Percentiles rank a stretch among this genome's conserved stretches.
phyloP scores from a whole-genome alignment of 2,329 filamentous ascomycete genomes.

The Ophioceras dolichostomum region DNA sequence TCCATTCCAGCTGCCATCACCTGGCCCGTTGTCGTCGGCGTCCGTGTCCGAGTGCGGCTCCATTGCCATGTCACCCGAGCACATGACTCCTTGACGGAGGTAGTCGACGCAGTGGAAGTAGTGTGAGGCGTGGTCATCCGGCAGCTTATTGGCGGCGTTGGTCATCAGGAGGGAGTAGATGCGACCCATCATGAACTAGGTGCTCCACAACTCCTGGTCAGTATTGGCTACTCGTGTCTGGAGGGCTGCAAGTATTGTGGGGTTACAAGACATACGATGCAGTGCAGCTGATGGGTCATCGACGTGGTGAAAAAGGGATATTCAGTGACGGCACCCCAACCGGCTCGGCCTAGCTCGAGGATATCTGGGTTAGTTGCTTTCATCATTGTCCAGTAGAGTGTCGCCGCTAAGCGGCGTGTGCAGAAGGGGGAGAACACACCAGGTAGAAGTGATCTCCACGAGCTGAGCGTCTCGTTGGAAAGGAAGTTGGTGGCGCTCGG shows the following conservation, averaged over 20 bases:
- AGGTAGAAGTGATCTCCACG: constrained; percentile 27
- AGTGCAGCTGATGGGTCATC: constrained; percentile 27
- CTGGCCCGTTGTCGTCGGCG: constrained; percentile 21
- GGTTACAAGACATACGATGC: constrained; percentile 16
- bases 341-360: too few species aligned
- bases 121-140: constrained; percentile 18
- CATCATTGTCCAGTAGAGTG: constrained; percentile 9
- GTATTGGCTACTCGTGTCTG: not conserved
- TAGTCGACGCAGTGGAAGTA: constrained; percentile 30
- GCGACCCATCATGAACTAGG: constrained; percentile 20
- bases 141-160: constrained; percentile 9
- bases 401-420: not conserved
- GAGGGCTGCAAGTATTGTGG: not conserved
- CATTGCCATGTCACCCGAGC: constrained; percentile 21
- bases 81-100: constrained; percentile 26
- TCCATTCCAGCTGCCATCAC: constrained; percentile 25
- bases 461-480: constrained; percentile 18
- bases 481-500: constrained; percentile 25
- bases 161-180: constrained; percentile 16
- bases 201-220: not conserved
- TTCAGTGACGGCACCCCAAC: too few species aligned
- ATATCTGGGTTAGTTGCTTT: too few species aligned
- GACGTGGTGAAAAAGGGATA: constrained; percentile 27
- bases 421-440: constrained; percentile 12
- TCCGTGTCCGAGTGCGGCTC: constrained; percentile 23